Conservation (phyloP, 2,329 filamentous ascomycete genomes). For the Claviceps africana region DNA sequence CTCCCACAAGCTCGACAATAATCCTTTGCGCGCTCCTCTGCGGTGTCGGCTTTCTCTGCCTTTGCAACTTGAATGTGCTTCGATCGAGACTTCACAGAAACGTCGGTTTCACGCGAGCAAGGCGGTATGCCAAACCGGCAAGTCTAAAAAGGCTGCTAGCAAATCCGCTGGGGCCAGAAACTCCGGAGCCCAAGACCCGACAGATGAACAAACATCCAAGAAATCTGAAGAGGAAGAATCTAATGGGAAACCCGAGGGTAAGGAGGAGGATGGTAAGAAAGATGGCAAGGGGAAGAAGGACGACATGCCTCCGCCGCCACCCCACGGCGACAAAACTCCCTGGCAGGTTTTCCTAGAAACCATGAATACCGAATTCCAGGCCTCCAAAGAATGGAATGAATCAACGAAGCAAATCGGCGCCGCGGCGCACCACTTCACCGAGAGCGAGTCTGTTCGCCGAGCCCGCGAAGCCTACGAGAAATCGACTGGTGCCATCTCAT, state of each 20-base stretch:
- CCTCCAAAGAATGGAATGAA: slow-evolving; percentile 98
- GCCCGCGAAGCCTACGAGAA: slow-evolving; percentile 78
- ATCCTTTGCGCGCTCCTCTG: slow-evolving; percentile 22
- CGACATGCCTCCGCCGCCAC: slow-evolving; percentile 72
- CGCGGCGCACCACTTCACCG: slow-evolving; percentile 77
- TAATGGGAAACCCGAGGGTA: slow-evolving; percentile 32
- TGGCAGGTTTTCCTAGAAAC: slow-evolving; percentile 99
- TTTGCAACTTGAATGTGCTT: slow-evolving; percentile 19
- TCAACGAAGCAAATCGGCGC: slow-evolving; percentile 89
- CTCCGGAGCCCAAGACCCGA: slow-evolving; percentile 18
- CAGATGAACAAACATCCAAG: slow-evolving; percentile 30
- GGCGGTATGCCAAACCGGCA: slow-evolving; percentile 18
- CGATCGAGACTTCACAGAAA: slow-evolving; percentile 16
- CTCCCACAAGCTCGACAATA: slow-evolving; percentile 14
- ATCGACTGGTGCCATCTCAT: slow-evolving; percentile 69
- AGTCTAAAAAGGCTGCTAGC: slow-evolving; percentile 16
- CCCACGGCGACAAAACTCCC: slow-evolving; percentile 93
- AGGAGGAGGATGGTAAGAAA: slow-evolving; percentile 13
- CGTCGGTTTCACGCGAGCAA: slow-evolving; percentile 21
- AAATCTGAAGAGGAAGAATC: slow-evolving; percentile 27
- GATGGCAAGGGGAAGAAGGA: slow-evolving; percentile 49
- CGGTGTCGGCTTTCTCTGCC: slow-evolving; percentile 30
- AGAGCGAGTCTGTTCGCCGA: slow-evolving; percentile 79
- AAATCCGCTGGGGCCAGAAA: slow-evolving; percentile 21
- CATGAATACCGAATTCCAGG: slow-evolving; percentile 85